Base-by-base conservation (phyloP, 164 flowering plant genomes). In the Macadamia tetraphylla region DNA sequence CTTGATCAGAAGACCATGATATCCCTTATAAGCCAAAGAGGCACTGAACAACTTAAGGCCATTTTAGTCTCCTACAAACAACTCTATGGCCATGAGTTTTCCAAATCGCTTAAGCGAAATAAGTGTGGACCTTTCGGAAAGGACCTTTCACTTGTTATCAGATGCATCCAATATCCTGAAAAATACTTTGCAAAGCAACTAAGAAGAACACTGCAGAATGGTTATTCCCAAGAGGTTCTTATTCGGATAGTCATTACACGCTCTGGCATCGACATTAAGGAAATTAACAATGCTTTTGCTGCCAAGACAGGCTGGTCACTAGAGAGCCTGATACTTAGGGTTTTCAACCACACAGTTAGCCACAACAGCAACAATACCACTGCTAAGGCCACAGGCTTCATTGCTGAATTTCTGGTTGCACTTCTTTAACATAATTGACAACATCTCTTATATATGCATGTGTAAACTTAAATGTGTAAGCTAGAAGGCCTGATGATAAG, bases 41-140 rank as follows among this genome's bases (percentile, higher is more conserved):
- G 59, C 65, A 70, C 68, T 17, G 76, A 18, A 29, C 84, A 81
- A 46, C 62, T 78, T 15, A 76, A 70, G 35, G 63, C 81, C 61
- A 70, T 81, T 65, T 68, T 76, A 11, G 62, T 29, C 52, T 74
- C 76, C 60, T 81, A 81, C 75, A 74, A 76, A 46, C 75, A 81
- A 66, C 80, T 78, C 60, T 81, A 81, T 52, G 84, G 84, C 29
- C 80, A 77, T n/a, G 80, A 81, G 51, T 65, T 81, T 69, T 81
- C 80, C 4, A 76, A 74, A 70, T 76, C 77, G 14, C 72, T 81
- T 1, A 78, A 74, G 77, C 64, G 67, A 52, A 67, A 63, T 66
- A 81, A 70, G 65, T 76, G 79, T 51, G 81, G 81, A 23, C 66
- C 74, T 30, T 78, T 81, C 29, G 81, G 84, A 17, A 76, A 57